Evolutionary conservation across 148 eudicot species (phyloP), one percentile per base, ranked within the genome.

Genomic region (Camellia lanceoleosa): DNA sequence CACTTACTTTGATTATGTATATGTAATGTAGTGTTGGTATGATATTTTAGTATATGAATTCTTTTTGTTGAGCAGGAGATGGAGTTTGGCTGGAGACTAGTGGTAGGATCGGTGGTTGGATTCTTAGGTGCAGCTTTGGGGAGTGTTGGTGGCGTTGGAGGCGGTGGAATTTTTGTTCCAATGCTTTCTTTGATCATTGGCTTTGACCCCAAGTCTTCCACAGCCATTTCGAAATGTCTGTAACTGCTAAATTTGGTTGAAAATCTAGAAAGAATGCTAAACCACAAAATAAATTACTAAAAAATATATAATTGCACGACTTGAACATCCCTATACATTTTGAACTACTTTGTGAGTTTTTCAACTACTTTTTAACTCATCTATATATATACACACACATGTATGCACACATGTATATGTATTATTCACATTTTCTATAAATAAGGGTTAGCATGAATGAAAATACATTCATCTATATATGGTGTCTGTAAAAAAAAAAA

Each of bases 111-210:
- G 3, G n/a, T 83, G 0, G 74, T 90, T 23, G 93, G 88, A 38
- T 90, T 90, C 85, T 78, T 86, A 49, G 93, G 93, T 46, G 93
- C 93, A 5, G 91, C 93, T 7, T 79, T 90, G 41, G 91, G 91
- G 63, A 90, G 93, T 41, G 89, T 88, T 49, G 91, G 91, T 71
- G 93, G 93, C 4, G 91, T 88, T 30, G 93, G 93, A 51, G 91
- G 91, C 0, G 91, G 93, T 13, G 93, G 93, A 55, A 87, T 90
- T 47, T 90, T 90, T 58, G 91, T 90, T 59, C 92, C 93, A 55
- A 87, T 90, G 91, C 89, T 88, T 44, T 75, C 88, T 79, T 84
- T 90, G 81, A 83, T 88, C 68, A 87, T 90, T 80, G 93, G 91
- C 42, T 90, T 90, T 30, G 93, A 90, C 64, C 83, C 93, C 56